Conservation (phyloP, 2,329 filamentous ascomycete species). For the Diplodia corticola region DNA sequence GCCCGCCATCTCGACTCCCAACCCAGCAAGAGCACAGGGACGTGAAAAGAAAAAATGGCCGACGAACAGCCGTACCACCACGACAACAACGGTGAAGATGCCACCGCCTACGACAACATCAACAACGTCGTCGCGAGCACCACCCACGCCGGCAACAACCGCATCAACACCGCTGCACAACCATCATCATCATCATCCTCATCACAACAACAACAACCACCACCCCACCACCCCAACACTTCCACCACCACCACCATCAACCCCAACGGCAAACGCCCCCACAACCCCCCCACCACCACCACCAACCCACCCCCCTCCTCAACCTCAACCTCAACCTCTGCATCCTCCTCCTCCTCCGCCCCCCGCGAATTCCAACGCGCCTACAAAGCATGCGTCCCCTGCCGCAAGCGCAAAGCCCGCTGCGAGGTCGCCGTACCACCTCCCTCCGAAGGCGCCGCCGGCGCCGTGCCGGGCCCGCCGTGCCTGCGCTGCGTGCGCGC, state of each 20-base stretch:
- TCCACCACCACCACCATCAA: background rate
- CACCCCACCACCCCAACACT: no score
- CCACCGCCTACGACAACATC: no score
- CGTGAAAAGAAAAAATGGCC: background rate
- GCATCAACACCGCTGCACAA: background rate
- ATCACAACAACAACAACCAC: background rate
- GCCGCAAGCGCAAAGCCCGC: constrained; percentile 55
- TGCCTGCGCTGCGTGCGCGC: constrained; percentile 54
- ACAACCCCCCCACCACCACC: background rate
- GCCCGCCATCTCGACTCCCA: background rate
- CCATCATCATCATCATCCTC: background rate
- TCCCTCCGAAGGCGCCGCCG: no score
- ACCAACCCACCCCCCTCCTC: background rate
- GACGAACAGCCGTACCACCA: background rate
- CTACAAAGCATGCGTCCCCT: constrained; percentile 57
- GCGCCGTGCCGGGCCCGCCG: constrained; percentile 43
- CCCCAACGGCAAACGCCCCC: background rate
- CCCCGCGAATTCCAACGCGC: constrained; percentile 47
- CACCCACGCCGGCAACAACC: background rate
- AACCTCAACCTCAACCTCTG: background rate
- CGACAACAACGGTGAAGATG: background rate
- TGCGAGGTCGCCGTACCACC: constrained; percentile 48
- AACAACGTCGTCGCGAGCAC: background rate
- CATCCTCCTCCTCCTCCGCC: background rate
- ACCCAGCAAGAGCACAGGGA: background rate